A percentile compares a stretch with the other conserved stretches of the same genome.
Evolutionary conservation across 129 eudicot genomes (phyloP).

Genomic region (Artemisia argyi): DNA sequence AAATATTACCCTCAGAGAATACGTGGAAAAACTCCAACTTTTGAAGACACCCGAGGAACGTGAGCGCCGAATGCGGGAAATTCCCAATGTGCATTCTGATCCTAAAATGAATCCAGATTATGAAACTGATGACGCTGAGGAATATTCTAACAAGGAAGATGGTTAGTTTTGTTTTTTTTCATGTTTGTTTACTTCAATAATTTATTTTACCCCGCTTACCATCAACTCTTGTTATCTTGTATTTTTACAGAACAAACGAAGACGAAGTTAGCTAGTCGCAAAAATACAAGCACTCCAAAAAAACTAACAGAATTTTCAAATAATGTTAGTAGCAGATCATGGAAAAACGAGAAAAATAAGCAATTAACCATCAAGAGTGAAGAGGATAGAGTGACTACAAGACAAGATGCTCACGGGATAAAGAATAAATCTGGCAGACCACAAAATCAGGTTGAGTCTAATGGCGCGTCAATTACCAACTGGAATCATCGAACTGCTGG

Average conservation of each 20-base stretch:
- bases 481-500: constrained; percentile 34
- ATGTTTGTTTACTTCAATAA: not conserved
- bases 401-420: constrained; percentile 10
- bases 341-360: constrained; percentile 36
- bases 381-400: constrained; percentile 32
- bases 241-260: constrained; percentile 45
- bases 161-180: constrained; percentile 44
- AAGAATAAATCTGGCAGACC: constrained; percentile 25
- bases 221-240: constrained; percentile 10
- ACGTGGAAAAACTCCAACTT: constrained; percentile 67
- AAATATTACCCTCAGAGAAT: constrained; percentile 75
- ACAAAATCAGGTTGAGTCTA: constrained; percentile 32
- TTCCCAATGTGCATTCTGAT: constrained; percentile 88
- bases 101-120: constrained; percentile 86
- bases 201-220: no score
- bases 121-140: constrained; percentile 74
- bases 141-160: constrained; percentile 42
- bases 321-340: constrained; percentile 16
- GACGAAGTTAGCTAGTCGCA: constrained; percentile 39
- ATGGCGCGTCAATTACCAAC: constrained; percentile 20
- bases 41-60: constrained; percentile 92
- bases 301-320: constrained; percentile 39
- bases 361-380: constrained; percentile 35
- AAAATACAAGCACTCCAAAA: constrained; percentile 42
- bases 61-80: constrained; percentile 66